These are phyloP conservation scores for Pulveroboletus ravenelii DNA, from an alignment of 768 basidiomycete genomes.

Conservation along the genomic window DNA sequence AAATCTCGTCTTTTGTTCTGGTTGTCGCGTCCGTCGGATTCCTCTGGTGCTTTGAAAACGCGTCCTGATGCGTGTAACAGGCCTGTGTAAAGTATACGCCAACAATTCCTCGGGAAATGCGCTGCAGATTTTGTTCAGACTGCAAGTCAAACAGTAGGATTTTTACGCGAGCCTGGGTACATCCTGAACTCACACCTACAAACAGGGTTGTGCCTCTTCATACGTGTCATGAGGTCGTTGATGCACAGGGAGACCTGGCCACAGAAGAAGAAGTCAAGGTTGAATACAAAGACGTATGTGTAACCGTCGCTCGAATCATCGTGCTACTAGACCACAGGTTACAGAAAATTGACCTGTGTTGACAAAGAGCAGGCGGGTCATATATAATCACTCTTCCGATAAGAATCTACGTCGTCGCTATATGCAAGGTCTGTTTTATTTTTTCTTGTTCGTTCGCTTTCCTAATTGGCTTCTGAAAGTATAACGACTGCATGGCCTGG, in stretches of 20 bases:
- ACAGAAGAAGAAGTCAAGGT: neutral
- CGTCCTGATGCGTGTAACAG: neutral
- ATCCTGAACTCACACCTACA: too few relatives aligned
- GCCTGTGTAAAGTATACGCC: neutral
- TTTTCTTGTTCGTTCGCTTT: too few relatives aligned
- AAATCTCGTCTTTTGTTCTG: constrained; percentile 30
- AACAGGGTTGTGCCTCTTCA: neutral
- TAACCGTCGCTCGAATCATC: neutral
- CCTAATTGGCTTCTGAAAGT: too few relatives aligned
- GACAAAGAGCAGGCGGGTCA: neutral
- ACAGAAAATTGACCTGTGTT: neutral
- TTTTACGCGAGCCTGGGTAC: neutral
- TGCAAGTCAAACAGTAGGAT: neutral
- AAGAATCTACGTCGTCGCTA: neutral
- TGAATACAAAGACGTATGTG: neutral
- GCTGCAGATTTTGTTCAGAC: neutral
- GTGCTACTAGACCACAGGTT: neutral
- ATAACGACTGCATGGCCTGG: too few relatives aligned
- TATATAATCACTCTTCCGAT: neutral
- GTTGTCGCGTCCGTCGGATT: constrained; percentile 14
- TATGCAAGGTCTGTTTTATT: neutral
- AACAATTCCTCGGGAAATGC: neutral
- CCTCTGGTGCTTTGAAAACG: neutral
- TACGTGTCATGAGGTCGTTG: neutral
- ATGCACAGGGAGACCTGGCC: neutral